Base-by-base conservation (phyloP, 768 basidiomycete genomes). In the Clathrus columnatus region DNA sequence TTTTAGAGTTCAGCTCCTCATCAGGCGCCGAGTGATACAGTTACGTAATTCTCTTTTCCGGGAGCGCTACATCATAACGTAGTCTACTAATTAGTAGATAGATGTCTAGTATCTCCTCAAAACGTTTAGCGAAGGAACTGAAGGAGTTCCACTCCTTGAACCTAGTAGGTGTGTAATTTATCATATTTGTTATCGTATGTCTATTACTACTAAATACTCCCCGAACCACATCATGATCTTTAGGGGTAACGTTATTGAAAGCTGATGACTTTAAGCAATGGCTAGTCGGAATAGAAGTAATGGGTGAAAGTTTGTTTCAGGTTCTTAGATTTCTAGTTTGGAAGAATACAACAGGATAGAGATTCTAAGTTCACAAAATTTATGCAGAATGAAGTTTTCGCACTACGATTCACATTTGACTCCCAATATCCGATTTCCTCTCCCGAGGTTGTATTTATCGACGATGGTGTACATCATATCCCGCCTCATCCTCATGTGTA, bases 401-500 rank as follows among this genome's bases (percentile, higher is more conserved):
- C 79, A 54, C 74, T 91, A 36, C 83, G 83, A 69, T 92, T 94
- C 67, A 78, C 84, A 62, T 94, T 94, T 66, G 87, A 90, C 60
- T 32, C 77, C 1, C 78, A 80, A 62, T 93, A 92, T 68, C 91
- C 91, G 0, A 93, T 94, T 61, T 85, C 87, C 10, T 81, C 88
- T 1, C 91, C 91, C 11, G 87, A 88, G 17, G 91, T 94, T 18
- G 85, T 87, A 62, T 94, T 93, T 64, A 81, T 91, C 41, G 80
- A 85, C 16, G 77, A 78, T 48, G 76, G 83, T 49, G 74, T 74
- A 32, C 75, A 74, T 59, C 71, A 83, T 63, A 76, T 87, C n/a
- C 90, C 89, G 10, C 64, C 83, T 20, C 91, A 92, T 64, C 91
- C 88, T 17, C 89, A 91, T 62, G 84, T 90, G 45, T 91, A 91